phyloP scores from a whole-genome alignment of 345 rosid species.

The Fremontodendron californicum region DNA sequence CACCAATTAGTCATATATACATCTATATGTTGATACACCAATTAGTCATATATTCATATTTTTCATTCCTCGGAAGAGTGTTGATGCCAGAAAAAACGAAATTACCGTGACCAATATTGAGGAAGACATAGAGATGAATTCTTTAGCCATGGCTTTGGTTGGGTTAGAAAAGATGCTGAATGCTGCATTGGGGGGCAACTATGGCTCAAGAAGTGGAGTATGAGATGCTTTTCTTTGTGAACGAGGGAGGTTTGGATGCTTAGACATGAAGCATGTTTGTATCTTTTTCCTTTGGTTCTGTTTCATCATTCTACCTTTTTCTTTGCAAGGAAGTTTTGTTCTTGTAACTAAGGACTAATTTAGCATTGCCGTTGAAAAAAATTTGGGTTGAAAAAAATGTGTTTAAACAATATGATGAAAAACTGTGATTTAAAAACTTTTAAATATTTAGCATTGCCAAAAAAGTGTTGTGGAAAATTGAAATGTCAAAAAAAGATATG shows the following conservation, averaged over 20 bases:
- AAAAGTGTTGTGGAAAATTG: no score
- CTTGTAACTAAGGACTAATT: background rate
- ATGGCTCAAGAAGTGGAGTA: slow-evolving; percentile 23
- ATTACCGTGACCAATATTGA: slow-evolving; percentile 8
- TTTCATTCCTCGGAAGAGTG: slow-evolving; percentile 22
- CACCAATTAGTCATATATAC: background rate
- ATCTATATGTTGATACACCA: background rate
- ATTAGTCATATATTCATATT: background rate
- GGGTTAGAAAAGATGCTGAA: slow-evolving; percentile 2
- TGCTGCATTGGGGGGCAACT: slow-evolving; percentile 11
- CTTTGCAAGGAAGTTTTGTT: background rate
- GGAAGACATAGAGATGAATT: background rate
- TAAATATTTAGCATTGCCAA: no score
- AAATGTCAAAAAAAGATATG: no score
- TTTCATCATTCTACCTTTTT: background rate
- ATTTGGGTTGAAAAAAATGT: no score
- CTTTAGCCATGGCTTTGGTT: slow-evolving; percentile 7
- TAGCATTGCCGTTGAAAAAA: no score
- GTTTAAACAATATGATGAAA: no score
- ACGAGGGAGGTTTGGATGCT: slow-evolving; percentile 18
- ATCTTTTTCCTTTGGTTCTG: slow-evolving; percentile 20
- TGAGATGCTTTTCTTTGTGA: slow-evolving; percentile 60
- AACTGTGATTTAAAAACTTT: no score
- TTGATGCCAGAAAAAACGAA: slow-evolving; percentile 15
- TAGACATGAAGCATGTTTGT: background rate